A percentile compares a stretch with the other conserved stretches of the same genome.
These are phyloP conservation scores for Gaillardinia entomophila DNA, from an alignment of 805 yeast species.

Conservation along the genomic window DNA sequence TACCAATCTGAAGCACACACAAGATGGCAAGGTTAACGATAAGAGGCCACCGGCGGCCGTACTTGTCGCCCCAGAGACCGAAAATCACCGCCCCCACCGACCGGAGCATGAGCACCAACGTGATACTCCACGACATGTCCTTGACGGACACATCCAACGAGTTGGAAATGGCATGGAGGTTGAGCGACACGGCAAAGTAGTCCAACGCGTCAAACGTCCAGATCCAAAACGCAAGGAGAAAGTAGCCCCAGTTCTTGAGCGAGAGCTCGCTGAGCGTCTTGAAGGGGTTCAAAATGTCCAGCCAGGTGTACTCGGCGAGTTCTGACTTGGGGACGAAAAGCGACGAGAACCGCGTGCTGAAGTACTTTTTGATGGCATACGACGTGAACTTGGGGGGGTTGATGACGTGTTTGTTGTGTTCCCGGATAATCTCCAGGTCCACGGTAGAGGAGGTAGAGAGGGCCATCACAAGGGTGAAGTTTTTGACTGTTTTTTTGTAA, in stretches of 20 bases:
- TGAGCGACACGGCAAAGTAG: conserved; percentile 52
- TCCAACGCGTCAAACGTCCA: conserved; percentile 70
- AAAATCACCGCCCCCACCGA: conserved; percentile 61
- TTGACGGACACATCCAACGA: conserved; percentile 40
- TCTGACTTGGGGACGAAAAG: conserved; percentile 43
- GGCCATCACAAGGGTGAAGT: conserved; percentile 4
- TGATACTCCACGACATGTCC: conserved; percentile 64
- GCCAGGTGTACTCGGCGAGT: conserved; percentile 26
- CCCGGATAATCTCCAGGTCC: conserved; percentile 6
- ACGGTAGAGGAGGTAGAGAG: conserved; percentile 7
- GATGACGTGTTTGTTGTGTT: conserved; percentile 10
- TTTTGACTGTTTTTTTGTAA: too few relatives aligned
- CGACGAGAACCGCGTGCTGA: conserved; percentile 43
- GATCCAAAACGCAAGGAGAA: conserved; percentile 46
- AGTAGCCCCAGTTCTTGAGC: conserved; percentile 52
- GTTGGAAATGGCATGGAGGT: conserved; percentile 42
- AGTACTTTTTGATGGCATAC: conserved; percentile 28
- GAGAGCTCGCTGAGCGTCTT: conserved; percentile 47
- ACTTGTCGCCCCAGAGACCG: conserved; percentile 54
- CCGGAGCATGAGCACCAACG: conserved; percentile 63
- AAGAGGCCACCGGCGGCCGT: conserved; percentile 59
- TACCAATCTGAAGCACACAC: conserved; percentile 53
- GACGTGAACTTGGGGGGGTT: conserved; percentile 25
- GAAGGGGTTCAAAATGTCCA: conserved; percentile 54
- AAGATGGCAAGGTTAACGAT: conserved; percentile 41